Evolutionary conservation across 768 basidiomycete species (phyloP).

Genomic region (Xanthoconium stramineum): DNA sequence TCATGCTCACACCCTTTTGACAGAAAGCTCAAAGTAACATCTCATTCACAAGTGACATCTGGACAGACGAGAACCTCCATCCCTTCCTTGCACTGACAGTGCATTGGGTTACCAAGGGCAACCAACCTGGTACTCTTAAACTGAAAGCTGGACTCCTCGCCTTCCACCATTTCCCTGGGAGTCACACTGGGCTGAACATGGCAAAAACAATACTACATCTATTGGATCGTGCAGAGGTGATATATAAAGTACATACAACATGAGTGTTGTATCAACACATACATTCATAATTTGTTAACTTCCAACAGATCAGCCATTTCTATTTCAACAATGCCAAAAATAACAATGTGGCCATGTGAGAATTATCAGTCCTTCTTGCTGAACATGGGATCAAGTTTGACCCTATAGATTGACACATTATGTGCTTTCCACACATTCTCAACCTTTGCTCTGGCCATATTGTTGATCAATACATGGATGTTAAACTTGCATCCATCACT

Average conservation of each 20-base stretch:
- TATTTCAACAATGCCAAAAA: slow-evolving; percentile 11
- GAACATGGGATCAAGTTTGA: no score
- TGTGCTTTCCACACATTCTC: no score
- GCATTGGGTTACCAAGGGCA: not conserved
- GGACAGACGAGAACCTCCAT: not conserved
- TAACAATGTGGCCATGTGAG: no score
- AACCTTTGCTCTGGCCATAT: no score
- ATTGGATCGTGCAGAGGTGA: not conserved
- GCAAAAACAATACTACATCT: not conserved
- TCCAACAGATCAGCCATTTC: not conserved
- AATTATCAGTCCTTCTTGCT: no score
- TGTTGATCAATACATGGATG: no score
- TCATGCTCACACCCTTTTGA: no score
- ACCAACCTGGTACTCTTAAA: not conserved
- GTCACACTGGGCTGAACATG: not conserved
- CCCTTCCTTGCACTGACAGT: not conserved
- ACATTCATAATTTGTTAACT: no score
- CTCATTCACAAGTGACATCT: not conserved
- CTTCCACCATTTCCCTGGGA: not conserved
- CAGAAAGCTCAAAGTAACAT: not conserved
- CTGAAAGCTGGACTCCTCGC: not conserved
- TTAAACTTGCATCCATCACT: no score
- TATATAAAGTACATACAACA: not conserved
- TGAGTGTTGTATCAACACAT: no score
- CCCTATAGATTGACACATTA: no score